Evolutionary conservation across 2,329 filamentous ascomycete genomes (phyloP), one percentile per base, ranked within the genome.

Genomic region (Biscogniauxia sp.): DNA sequence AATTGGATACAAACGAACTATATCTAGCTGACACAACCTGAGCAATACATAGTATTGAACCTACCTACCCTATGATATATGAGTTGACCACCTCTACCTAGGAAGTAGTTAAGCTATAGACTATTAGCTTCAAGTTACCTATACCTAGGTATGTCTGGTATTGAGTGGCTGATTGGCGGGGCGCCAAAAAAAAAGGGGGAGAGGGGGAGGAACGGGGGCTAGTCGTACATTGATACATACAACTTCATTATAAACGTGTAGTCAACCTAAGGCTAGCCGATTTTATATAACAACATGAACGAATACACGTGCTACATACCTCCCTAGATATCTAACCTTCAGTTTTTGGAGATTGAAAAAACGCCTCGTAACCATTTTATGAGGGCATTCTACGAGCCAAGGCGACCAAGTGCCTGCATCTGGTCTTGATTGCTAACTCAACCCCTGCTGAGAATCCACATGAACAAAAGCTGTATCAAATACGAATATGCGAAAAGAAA

Each of bases 401-500:
- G 23, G 17, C 17, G 15, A 13, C 19, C 20, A 28, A 25, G 23
- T 20, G 28, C 20, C 17, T 28, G 17, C 20, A 53, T 49, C 13
- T 50, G 19, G 32, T 17, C 32, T 45, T 17, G 28, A 32, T 32
- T 7, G 28, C 20, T 1, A 52, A 19, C 51, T 60, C 61, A 63
- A 20, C 61, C 79, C 61, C 66, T 76, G 61, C 79, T 85, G 61
- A 87, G 76, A 66, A 86, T 76, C 88, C 94, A 95, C 93, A 98
- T 99, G 76, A 98, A 96, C 59, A 93, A 80, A 68, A 98, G 85
- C 79, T 99, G 95, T 59, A 98, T 89, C 58, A 96, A 82, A 76
- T 98, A 99, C 52, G 93, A 94, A 78, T 99, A 97, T 68, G 93
- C 83, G 76, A 96, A 96, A 67, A 97, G 82, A 72, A 97, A 97